Evolutionary conservation across 371 early-diverging fungal genomes (phyloP), one percentile per base, ranked within the genome.

Genomic region (Mucor sp.): DNA sequence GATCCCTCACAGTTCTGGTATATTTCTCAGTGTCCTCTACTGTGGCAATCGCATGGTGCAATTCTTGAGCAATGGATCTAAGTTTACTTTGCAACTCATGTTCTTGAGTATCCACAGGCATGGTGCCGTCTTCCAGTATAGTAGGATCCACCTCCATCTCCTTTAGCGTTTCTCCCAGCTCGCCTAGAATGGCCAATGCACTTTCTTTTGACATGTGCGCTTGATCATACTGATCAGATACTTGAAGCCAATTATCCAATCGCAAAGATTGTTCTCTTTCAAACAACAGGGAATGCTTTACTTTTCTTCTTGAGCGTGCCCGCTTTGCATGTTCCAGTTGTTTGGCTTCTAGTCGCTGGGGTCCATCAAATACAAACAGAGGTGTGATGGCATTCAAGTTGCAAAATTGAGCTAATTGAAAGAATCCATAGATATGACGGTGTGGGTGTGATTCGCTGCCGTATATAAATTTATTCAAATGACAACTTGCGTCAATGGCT

Each of bases 361-460:
- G 60, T 0, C 86, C 88, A 50, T 89, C 89, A 82, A 89, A 89
- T 0, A 89, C 83, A 74, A 88, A 85, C n/a, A 89, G 76, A 0
- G 89, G 88, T 2, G 60, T 80, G 66, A 89, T 88, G 4, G 72
- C 68, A 60, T 83, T 64, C 7, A 78, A 44, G 17, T 80, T 74
- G 32, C 85, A 80, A 57, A 78, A 85, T 6, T 69, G 61, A 8
- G 84, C 74, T 30, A 89, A 66, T 17, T 74, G 61, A 65, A 86
- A 87, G 43, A 89, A 83, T 0, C 88, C 87, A 23, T 79, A 72
- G 21, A 88, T 81, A 63, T 86, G 85, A 3, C 80, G 77, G 48
- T 82, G 69, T 0, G 75, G 69, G 25, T 80, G 81, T n/a, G 74
- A 33, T n/a, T 83, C 83, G 17, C 80, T 79, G 32, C 83, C 85